Evolutionary conservation across 2,329 filamentous ascomycete genomes (phyloP), one percentile per base, ranked within the genome.

Genomic region (Ceratocystis alfenasii): DNA sequence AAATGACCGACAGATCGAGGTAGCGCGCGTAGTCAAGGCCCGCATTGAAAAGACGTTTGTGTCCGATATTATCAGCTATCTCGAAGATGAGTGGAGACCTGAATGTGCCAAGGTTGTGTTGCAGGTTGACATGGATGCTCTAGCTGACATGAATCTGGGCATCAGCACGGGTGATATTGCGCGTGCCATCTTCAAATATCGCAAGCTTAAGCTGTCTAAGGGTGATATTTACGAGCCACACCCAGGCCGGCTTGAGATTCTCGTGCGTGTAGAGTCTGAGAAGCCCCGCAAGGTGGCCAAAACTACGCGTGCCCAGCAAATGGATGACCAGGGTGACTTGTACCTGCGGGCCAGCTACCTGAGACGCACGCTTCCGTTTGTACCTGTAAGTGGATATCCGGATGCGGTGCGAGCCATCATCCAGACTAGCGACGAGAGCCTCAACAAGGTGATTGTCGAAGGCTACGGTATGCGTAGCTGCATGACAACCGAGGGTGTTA

Each of bases 31-130:
- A 50, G 93, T 96, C 70, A 95, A 97, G 76, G 90, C 87, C 17
- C 86, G 92, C 59, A 95, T 99, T 66, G 93, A 97, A 75, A 96
- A 96, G 80, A 96, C 93, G 0, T 96, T 87, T 71, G 79, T 99
- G 12, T 84, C 86, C 20, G 94, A 99, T 72, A 80, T 88, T 55
- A 84, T 95, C 67, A 81, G 83, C 62, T 94, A 85, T 70, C 83
- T 96, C 41, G 90, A 96, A 72, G 91, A 96, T 70, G 87, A 89
- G 69, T 97, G 92, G 89, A 86, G 87, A n/a, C 81, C 83, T 0
- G 83, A 86, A 53, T 83, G 85, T 48, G 87, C 87, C 48, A 91
- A 87, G 70, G 82, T 99, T 66, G 86, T 88, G 53, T 83, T 97
- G 71, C 85, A 88, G 70, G 84, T 99, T 68, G 90, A 97, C 74